Conservation (phyloP, 768 basidiomycete species). For the Mycena metata region DNA sequence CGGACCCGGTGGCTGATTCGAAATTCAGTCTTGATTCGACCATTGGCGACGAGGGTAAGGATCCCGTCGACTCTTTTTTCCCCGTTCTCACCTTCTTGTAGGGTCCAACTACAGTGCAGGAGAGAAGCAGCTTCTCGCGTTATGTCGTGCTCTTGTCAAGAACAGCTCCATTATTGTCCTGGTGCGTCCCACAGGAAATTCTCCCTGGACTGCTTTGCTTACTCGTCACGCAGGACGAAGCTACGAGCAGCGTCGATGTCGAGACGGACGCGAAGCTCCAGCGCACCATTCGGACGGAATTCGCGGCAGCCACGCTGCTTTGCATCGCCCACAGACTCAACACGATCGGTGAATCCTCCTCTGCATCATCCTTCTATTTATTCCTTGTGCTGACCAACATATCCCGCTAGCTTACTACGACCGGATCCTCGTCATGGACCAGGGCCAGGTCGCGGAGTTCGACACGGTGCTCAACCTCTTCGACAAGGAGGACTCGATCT, state of each 20-base stretch:
- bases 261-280: slow-evolving; percentile 75
- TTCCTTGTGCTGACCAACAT: neutral
- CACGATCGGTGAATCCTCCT: slow-evolving; percentile 62
- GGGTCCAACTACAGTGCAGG: slow-evolving; percentile 76
- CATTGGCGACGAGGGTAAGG: slow-evolving; percentile 72
- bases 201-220: neutral
- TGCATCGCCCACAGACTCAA: slow-evolving; percentile 72
- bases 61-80: slow-evolving; percentile 14
- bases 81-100: slow-evolving; percentile 37
- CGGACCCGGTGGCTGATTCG: slow-evolving; percentile 63
- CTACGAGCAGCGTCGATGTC: slow-evolving; percentile 71
- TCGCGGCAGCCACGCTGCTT: slow-evolving; percentile 64
- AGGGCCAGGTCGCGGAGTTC: slow-evolving; percentile 77
- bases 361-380: neutral
- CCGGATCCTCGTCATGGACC: slow-evolving; percentile 79
- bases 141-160: slow-evolving; percentile 73
- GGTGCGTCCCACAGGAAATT: slow-evolving; percentile 48
- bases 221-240: slow-evolving; percentile 64
- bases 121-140: slow-evolving; percentile 75
- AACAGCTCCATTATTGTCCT: slow-evolving; percentile 70
- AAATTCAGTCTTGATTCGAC: slow-evolving; percentile 76
- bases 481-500: slow-evolving; percentile 72
- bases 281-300: slow-evolving; percentile 73
- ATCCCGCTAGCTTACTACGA: slow-evolving; percentile 69
- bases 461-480: slow-evolving; percentile 79